Base-by-base conservation (phyloP, 2,329 filamentous ascomycete species). In the Sordariomycetes sp. region DNA sequence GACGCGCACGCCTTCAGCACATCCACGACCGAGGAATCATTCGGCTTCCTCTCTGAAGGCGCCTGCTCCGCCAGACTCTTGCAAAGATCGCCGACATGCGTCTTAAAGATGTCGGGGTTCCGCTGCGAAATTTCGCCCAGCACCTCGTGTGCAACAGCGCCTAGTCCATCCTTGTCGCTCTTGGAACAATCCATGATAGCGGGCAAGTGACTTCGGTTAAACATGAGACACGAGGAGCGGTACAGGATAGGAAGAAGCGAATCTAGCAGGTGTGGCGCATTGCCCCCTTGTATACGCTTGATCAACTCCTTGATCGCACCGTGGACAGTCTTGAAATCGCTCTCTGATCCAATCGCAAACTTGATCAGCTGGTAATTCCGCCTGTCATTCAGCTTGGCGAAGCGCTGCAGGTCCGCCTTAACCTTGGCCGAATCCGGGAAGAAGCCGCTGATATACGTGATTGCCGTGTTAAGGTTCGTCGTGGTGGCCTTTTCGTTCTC, bases 1-100 rank as follows among this genome's bases (percentile, higher is more conserved):
- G 88, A 90, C 10, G 92, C 88, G 67, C 94, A 96, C 2, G 95
- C 92, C 68, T 95, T 96, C 59, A 99, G 76, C 1, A 92, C 92
- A 65, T 96, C 89, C 13, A 94, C 89, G n/a, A 89, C 85, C 2
- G 81, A 78, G 1, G 82, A 70, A 56, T 92, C 87, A 60, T 91
- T 91, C 1, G 78, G 67, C 56, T 80, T 81, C 20, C 76, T 82
- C 22, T 81, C 76, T 3, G 82, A 84, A 0, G 94, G 94, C 1
- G 89, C 87, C 64, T 91, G 85, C 28, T 89, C 82, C 62, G 90
- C 82, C 20, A 99, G 79, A 59, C 90, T 86, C 66, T 89, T 90
- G 72, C 91, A 96, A 53, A 99, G 81, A 61, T 95, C 90, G 60
- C 90, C 88, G 6, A 96, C 87, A 62, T 97, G 92, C 1, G 89